Evolutionary conservation across 306 rosid species (phyloP), one percentile per base, ranked within the genome.

Genomic region (Dalbergia cochinchinensis): DNA sequence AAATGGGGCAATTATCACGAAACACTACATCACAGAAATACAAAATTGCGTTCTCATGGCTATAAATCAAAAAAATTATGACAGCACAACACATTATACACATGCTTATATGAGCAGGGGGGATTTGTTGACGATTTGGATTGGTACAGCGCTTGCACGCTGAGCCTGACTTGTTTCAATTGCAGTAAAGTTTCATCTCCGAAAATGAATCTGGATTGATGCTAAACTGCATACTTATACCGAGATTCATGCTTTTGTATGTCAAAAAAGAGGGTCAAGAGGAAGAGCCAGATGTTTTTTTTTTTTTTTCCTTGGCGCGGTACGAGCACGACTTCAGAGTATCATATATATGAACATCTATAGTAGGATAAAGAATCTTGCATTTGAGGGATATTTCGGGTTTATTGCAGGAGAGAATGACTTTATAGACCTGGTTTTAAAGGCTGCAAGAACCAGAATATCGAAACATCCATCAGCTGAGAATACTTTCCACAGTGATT

Each of bases 61-160:
- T 34, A 75, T 79, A 69, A 7, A 26, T 45, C 74, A 54, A 83
- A 88, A 83, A 45, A 50, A 74, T 76, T 83, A 79, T 75, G 69
- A 71, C 85, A 69, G 76, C 82, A n/a, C 84, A 81, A 78, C 83
- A 82, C 91, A 76, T 4, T 94, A 88, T 94, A 90, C 91, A 91
- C 53, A 44, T 63, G 78, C 85, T 84, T 86, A 82, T 71, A 68
- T 68, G 66, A 42, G 45, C 69, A 64, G 70, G 54, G 45, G 71
- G 37, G 71, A 58, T 18, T 74, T 70, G 26, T 73, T 33, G 71
- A 65, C 59, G 77, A 87, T 60, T 61, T 74, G 77, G 34, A 83
- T 31, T 45, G 83, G 79, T 39, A 82, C 87, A 76, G 86, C 90
- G 82, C 92, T 87, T 79, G 75, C 85, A 80, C 67, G 83, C 89